Evolutionary conservation across 2,329 filamentous ascomycete genomes (phyloP), one percentile per base, ranked within the genome.

Genomic region (Fusarium sp.): DNA sequence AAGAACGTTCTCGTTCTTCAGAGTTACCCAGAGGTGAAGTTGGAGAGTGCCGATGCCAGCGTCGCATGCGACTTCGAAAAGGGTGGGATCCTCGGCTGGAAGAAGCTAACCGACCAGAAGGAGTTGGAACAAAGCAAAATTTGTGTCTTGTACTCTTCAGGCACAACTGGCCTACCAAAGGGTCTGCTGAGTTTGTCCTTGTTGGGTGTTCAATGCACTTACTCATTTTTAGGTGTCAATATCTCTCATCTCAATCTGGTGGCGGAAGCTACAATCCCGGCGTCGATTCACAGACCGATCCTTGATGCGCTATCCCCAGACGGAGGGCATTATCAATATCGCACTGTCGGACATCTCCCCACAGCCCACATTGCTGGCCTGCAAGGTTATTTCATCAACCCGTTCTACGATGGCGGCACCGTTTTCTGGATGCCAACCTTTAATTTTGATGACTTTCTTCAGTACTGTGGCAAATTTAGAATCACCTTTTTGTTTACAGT

Each of bases 361-460:
- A 80, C 83, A 1, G 85, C 85, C 1, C 86, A 88, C 75, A 84
- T 87, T 32, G 85, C 86, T 4, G 86, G 86, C 5, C 71, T 87
- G 2, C 82, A 84, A 63, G 79, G 81, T n/a, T 87, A 86, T 69
- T 80, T 87, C 14, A 73, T 86, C 56, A 82, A 83, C 47, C 76
- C 79, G 1, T 77, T 81, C 11, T 87, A 85, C 67, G 79, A 84
- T 40, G 87, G 84, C 35, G 85, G 85, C 4, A 80, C 83, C 1
- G 84, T 89, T 4, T 92, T 89, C 83, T 92, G 90, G 90, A 92
- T 92, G 90, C 82, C 85, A 5, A 85, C 83, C 45, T 92, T 92
- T 78, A 86, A 90, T 69, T 89, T 90, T 68, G 78, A 80, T 3
- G 82, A 86, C 40, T 91, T 92, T 77, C 84, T 91, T 62, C 80